phyloP scores from a whole-genome alignment of 2,329 filamentous ascomycete genomes.

The Ceratocystis cubensis region DNA sequence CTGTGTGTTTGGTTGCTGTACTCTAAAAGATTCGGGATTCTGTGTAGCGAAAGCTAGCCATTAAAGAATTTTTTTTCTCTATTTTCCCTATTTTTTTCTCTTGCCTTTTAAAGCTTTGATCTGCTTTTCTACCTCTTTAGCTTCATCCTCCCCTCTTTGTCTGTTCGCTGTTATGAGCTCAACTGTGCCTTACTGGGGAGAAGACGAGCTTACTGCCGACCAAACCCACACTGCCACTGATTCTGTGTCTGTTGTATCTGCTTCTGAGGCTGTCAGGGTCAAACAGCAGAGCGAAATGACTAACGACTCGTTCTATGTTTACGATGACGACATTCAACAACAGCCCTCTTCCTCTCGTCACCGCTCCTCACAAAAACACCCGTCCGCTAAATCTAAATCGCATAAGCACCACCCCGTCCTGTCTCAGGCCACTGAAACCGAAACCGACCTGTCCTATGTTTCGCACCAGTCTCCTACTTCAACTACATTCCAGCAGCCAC shows the following conservation, averaged over 20 bases:
- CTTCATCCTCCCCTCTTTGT: neutral
- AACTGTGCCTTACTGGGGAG: conserved; percentile 15
- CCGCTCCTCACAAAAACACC: neutral
- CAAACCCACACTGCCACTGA: neutral
- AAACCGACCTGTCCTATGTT: conserved; percentile 10
- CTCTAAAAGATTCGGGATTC: neutral
- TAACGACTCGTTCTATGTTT: conserved; percentile 17
- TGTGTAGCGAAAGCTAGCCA: too few relatives aligned
- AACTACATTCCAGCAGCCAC: conserved; percentile 19
- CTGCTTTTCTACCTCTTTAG: neutral
- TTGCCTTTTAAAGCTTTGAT: neutral
- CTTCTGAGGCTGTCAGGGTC: conserved; percentile 13
- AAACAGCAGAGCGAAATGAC: conserved; percentile 19
- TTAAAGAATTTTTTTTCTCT: neutral
- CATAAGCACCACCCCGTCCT: neutral
- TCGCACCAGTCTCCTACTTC: conserved; percentile 17
- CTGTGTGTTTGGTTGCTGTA: neutral
- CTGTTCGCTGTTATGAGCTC: conserved; percentile 16
- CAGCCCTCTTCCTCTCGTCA: conserved; percentile 8
- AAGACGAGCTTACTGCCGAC: conserved; percentile 1
- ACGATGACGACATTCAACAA: conserved; percentile 9
- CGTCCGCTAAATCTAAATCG: neutral
- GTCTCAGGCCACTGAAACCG: conserved; percentile 11
- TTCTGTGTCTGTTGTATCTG: neutral
- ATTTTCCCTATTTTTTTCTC: too few relatives aligned